Base-by-base conservation (phyloP, 192 early-diverging fungal species). In the Coemansia furcata region DNA sequence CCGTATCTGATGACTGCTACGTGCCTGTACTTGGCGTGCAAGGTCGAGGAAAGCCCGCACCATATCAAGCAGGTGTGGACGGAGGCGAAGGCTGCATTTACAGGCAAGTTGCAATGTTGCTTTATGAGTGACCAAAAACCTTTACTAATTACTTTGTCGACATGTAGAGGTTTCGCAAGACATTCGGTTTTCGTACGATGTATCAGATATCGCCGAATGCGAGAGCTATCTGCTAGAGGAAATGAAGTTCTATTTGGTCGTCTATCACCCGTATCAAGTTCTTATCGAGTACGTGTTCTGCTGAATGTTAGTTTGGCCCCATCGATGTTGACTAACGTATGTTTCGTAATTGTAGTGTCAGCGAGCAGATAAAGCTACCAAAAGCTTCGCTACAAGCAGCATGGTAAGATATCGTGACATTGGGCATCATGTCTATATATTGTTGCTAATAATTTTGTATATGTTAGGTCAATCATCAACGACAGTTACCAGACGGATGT, bases 211-310 rank as follows among this genome's bases (percentile, higher is more conserved):
- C 47, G 94, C 95, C 30, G 95, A 96, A 54, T 95, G 92, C 78
- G 95, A 97, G 68, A 95, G 93, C 74, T 93, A 95, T 63, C 66
- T 97, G 33, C 42, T 97, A 36, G 95, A 97, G 69, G 94, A 94
- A 21, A 86, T 97, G 63, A 89, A 95, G 71, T 97, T 95, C 64
- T 93, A 92, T 67, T 72, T 94, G 59, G 89, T 96, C 62, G 87
- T 95, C 0, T 94, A 88, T 71, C 94, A 97, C 67, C 94, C 95
- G 8, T 97, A 96, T 69, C 87, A 89, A 26, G 85, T 90, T 5
- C 82, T 97, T 2, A 87, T 84, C 1, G 83, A 90, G 67, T 87
- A 83, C 60, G 91, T 87, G 19, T 49, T 26, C 1, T 9, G 21
- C 10, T 10, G 39, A 9, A 6, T 49, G 19, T 5, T 19, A 21